phyloP scores from a whole-genome alignment of 2,329 filamentous ascomycete genomes.

The Cercospora canescens region DNA sequence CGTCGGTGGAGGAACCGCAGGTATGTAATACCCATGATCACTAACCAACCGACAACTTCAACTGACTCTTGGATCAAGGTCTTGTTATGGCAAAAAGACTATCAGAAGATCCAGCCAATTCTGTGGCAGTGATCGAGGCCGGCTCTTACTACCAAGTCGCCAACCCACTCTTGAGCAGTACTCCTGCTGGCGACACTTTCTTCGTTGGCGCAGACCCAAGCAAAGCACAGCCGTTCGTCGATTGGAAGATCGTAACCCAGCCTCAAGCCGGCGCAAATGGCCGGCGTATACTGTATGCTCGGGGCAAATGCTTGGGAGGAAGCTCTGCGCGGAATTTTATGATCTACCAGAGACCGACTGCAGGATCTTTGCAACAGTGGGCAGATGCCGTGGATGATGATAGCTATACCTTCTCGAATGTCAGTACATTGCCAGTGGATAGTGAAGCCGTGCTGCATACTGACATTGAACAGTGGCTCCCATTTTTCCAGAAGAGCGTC shows the following conservation, averaged over 20 bases:
- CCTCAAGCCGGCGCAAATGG: slow-evolving; percentile 25
- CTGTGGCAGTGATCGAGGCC: slow-evolving; percentile 24
- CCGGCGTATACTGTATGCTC: slow-evolving; percentile 28
- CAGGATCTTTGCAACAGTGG: slow-evolving; percentile 21
- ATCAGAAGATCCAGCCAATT: slow-evolving; percentile 12
- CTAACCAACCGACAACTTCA: not conserved
- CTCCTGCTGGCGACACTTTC: not conserved
- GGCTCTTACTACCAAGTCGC: slow-evolving; percentile 32
- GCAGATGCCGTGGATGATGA: slow-evolving; percentile 39
- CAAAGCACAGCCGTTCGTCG: slow-evolving; percentile 12
- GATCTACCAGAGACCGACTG: slow-evolving; percentile 22
- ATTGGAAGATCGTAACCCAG: slow-evolving; percentile 27
- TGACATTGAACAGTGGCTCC: slow-evolving; percentile 30
- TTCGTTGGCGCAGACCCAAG: slow-evolving; percentile 4
- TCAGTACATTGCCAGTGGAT: not conserved
- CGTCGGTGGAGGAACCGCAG: slow-evolving; percentile 26
- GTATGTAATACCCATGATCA: not conserved
- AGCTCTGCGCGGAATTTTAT: slow-evolving; percentile 22
- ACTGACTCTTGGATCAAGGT: not conserved
- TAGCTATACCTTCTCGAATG: slow-evolving; percentile 21
- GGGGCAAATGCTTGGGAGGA: slow-evolving; percentile 34
- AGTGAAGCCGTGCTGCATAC: not conserved
- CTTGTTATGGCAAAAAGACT: slow-evolving; percentile 24
- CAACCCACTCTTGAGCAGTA: not conserved
- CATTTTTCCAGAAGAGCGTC: slow-evolving; percentile 30